Percentiles rank a stretch among this genome's conserved stretches.
Evolutionary conservation across 768 basidiomycete genomes (phyloP).

Genomic region (Chalciporus piperatus): DNA sequence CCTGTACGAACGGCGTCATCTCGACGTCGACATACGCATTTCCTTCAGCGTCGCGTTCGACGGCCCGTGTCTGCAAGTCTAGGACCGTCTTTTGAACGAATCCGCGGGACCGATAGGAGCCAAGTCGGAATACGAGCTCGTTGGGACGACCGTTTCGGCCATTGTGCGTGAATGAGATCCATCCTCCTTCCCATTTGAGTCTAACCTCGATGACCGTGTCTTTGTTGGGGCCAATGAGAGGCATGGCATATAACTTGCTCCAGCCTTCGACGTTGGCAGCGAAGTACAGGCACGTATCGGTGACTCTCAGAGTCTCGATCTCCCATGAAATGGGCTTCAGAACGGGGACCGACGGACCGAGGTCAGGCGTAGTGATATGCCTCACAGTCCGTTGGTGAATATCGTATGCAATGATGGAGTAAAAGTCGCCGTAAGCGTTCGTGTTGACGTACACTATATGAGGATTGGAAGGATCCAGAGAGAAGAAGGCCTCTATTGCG

Average conservation of each 20-base stretch:
- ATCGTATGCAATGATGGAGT: conserved; percentile 36
- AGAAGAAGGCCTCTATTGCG: conserved; percentile 24
- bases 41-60: conserved; percentile 21
- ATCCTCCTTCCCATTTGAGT: conserved; percentile 31
- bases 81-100: conserved; percentile 27
- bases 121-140: conserved; percentile 32
- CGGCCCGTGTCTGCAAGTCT: conserved; percentile 23
- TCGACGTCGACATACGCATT: conserved; percentile 27
- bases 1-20: conserved; percentile 33
- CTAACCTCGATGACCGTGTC: conserved; percentile 33
- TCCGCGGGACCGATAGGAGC: conserved; percentile 31
- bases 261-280: conserved; percentile 41
- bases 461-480: conserved; percentile 28
- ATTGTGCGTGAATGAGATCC: conserved; percentile 31
- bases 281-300: conserved; percentile 31
- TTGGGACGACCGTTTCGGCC: conserved; percentile 31
- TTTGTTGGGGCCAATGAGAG: conserved; percentile 28
- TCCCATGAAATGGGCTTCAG: conserved; percentile 38
- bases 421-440: conserved; percentile 39
- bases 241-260: conserved; percentile 28
- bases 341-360: conserved; percentile 24
- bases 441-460: conserved; percentile 34
- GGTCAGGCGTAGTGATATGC: conserved; percentile 39
- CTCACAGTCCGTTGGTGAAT: conserved; percentile 25
- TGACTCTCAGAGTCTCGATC: conserved; percentile 24